Conservation (phyloP, 2,329 filamentous ascomycete species). For the Paraconiothyrium brasiliense region DNA sequence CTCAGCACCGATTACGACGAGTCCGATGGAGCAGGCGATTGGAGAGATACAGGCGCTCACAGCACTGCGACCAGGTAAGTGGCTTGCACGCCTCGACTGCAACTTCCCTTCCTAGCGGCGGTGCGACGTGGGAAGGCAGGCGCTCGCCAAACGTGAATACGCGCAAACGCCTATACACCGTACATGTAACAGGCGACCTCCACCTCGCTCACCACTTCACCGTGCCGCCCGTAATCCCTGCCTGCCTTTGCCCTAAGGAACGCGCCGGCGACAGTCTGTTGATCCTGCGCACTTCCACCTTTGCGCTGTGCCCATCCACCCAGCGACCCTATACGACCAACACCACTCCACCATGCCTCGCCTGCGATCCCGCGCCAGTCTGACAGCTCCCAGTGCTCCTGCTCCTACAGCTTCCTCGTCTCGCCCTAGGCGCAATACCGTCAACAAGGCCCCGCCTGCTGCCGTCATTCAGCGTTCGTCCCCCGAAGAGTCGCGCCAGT, state of each 20-base stretch:
- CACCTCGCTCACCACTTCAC: slow-evolving; percentile 5
- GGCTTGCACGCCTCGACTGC: slow-evolving; percentile 20
- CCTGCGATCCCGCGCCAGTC: slow-evolving; percentile 49
- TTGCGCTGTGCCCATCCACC: not conserved
- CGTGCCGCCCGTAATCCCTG: slow-evolving; percentile 5
- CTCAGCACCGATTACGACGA: slow-evolving; percentile 53
- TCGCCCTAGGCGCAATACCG: slow-evolving; percentile 48
- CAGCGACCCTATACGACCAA: slow-evolving; percentile 5
- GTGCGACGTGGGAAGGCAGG: slow-evolving; percentile 17
- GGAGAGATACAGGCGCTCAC: slow-evolving; percentile 40
- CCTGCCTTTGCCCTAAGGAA: slow-evolving; percentile 8
- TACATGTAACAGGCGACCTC: not conserved
- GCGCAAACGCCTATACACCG: not conserved
- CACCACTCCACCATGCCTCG: slow-evolving; percentile 40
- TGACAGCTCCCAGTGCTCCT: slow-evolving; percentile 46
- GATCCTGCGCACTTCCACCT: slow-evolving; percentile 9
- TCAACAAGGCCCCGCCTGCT: slow-evolving; percentile 44
- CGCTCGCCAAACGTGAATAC: not conserved
- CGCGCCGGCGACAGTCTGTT: slow-evolving; percentile 11
- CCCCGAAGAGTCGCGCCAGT: slow-evolving; percentile 55
- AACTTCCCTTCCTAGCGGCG: slow-evolving; percentile 12
- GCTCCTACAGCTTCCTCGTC: slow-evolving; percentile 48
- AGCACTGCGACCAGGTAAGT: slow-evolving; percentile 45
- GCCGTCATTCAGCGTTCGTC: slow-evolving; percentile 52
- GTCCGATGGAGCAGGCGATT: slow-evolving; percentile 44